A percentile compares a stretch with the other conserved stretches of the same genome.
These are phyloP conservation scores for Plenodomus tracheiphilus DNA, from an alignment of 2,329 filamentous ascomycete genomes.

Conservation along the genomic window DNA sequence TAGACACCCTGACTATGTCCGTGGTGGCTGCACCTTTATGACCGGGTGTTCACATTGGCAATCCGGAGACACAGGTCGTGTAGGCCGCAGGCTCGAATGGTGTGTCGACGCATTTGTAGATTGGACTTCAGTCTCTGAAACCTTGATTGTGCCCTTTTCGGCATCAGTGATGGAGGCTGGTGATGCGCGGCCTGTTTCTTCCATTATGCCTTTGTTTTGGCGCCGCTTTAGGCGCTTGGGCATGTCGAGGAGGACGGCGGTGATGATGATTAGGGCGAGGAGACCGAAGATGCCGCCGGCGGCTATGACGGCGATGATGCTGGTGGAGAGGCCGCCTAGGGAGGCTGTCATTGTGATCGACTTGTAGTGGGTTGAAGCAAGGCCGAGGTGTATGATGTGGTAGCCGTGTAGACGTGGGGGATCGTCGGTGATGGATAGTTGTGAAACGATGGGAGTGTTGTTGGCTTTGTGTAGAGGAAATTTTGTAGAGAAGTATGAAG, in stretches of 20 bases:
- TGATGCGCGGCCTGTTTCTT: conserved; percentile 7
- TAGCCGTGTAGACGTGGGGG: not conserved
- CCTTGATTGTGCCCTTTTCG: conserved; percentile 11
- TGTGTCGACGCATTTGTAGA: conserved; percentile 5
- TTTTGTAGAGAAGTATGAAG: not conserved
- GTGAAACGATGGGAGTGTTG: not conserved
- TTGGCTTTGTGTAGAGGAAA: not conserved
- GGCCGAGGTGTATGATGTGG: not conserved
- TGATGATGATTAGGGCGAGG: conserved; percentile 11
- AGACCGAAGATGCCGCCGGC: conserved; percentile 11
- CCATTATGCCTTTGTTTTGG: conserved; percentile 7
- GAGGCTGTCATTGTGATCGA: conserved; percentile 1
- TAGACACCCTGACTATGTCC: too few species aligned
- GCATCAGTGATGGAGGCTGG: conserved; percentile 2
- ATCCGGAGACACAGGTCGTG: conserved; percentile 9
- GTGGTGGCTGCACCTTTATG: conserved; percentile 1
- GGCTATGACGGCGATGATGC: conserved; percentile 13
- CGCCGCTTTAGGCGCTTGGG: conserved; percentile 13
- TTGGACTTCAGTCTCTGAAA: conserved; percentile 4
- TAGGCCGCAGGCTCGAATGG: conserved; percentile 5
- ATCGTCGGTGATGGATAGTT: not conserved
- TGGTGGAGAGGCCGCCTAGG: conserved; percentile 10
- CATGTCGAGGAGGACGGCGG: conserved; percentile 10
- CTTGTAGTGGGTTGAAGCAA: not conserved
- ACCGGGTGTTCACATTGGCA: conserved; percentile 8